Percentiles rank a stretch among this genome's conserved stretches.
Conservation (phyloP, 371 early-diverging fungal species). For the Fennellomyces sp. region DNA sequence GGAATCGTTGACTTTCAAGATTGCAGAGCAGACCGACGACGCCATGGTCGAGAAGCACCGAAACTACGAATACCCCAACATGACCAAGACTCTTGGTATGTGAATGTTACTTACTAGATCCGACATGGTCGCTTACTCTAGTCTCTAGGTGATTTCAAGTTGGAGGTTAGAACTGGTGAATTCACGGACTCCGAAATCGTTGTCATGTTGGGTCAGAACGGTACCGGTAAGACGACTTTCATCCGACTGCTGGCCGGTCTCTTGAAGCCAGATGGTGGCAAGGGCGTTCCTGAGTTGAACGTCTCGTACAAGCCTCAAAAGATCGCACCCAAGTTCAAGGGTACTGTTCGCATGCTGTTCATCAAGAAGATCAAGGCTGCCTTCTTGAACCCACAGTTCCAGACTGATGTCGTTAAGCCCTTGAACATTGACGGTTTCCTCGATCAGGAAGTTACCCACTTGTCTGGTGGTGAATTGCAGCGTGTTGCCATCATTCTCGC, state of each 20-base stretch:
- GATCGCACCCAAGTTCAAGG: slow-evolving; percentile 96
- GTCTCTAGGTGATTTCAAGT: slow-evolving; percentile 75
- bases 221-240: slow-evolving; percentile 99
- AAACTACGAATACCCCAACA: slow-evolving; percentile 85
- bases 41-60: slow-evolving; percentile 78
- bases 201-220: slow-evolving; percentile 99
- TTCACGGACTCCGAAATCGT: slow-evolving; percentile 99
- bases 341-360: slow-evolving; percentile 96
- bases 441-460: slow-evolving; percentile 89
- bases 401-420: slow-evolving; percentile 98
- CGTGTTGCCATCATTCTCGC: slow-evolving; percentile 98
- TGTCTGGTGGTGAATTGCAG: slow-evolving; percentile 99
- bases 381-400: slow-evolving; percentile 97
- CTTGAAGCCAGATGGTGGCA: slow-evolving; percentile 83
- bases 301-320: slow-evolving; percentile 99
- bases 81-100: slow-evolving; percentile 79
- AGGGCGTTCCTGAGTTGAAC: slow-evolving; percentile 82
- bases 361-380: slow-evolving; percentile 90
- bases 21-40: slow-evolving; percentile 70
- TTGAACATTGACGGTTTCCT: slow-evolving; percentile 93
- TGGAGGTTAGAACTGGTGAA: slow-evolving; percentile 84
- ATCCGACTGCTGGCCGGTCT: slow-evolving; percentile 96
- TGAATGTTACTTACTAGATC: not conserved
- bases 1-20: slow-evolving; percentile 94
- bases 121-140: not conserved